Evolutionary conservation across 2,329 filamentous ascomycete genomes (phyloP).

Genomic region (Verticillium isaacii): DNA sequence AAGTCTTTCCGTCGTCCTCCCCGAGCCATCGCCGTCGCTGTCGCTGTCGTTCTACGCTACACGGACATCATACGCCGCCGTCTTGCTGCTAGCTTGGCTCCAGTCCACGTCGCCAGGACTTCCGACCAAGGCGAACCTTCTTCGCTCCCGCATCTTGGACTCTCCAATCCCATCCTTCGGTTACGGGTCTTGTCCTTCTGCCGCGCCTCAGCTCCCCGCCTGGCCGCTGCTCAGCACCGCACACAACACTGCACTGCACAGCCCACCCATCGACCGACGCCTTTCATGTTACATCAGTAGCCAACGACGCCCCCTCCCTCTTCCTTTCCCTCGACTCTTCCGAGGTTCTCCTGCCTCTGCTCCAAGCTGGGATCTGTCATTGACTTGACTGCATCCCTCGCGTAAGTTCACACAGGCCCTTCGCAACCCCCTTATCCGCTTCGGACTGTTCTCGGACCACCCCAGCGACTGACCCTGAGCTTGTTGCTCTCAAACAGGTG

Average conservation of each 20-base stretch:
- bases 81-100: not conserved
- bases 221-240: not conserved
- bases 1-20: not conserved
- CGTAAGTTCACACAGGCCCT: not conserved
- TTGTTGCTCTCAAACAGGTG: not conserved
- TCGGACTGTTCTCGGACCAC: not conserved
- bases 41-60: not conserved
- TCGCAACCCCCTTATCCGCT: not conserved
- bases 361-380: not conserved
- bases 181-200: not conserved
- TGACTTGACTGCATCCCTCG: not conserved
- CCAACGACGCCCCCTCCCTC: not conserved
- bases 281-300: not conserved
- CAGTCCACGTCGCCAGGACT: not conserved
- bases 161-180: not conserved
- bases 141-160: not conserved
- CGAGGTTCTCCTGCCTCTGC: not conserved
- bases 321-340: not conserved
- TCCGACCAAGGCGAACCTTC: not conserved
- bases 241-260: not conserved
- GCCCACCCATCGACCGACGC: not conserved
- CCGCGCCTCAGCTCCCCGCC: not conserved
- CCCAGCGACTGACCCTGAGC: not conserved
- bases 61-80: not conserved
- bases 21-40: not conserved